Evolutionary conservation across 257 asterid species (phyloP).

Genomic region (Handroanthus guayacan): DNA sequence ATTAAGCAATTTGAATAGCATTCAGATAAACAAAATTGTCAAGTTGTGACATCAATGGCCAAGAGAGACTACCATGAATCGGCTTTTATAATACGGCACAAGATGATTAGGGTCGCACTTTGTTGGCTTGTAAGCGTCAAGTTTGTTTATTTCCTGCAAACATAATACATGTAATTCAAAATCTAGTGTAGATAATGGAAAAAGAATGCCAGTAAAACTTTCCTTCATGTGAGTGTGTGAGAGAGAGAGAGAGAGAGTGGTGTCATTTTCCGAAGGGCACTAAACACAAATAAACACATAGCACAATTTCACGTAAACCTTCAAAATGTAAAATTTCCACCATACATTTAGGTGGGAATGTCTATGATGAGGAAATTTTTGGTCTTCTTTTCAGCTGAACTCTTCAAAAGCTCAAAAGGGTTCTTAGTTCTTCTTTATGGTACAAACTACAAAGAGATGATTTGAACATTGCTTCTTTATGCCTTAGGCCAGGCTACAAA

Average conservation of each 20-base stretch:
- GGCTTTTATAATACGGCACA: conserved; percentile 27
- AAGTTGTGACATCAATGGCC: not conserved
- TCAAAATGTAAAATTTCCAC: too few species aligned
- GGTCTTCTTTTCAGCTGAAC: too few species aligned
- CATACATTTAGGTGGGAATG: too few species aligned
- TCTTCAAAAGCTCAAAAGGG: too few species aligned
- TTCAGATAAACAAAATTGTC: not conserved
- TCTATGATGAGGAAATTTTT: too few species aligned
- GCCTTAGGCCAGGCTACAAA: too few species aligned
- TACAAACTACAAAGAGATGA: too few species aligned
- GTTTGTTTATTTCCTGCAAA: conserved; percentile 52
- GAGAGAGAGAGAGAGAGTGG: too few species aligned
- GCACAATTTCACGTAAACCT: too few species aligned
- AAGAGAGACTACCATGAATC: conserved; percentile 39
- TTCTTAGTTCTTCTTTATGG: too few species aligned
- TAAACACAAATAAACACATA: not conserved
- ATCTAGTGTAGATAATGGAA: not conserved
- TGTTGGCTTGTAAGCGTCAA: conserved; percentile 59
- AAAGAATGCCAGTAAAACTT: not conserved
- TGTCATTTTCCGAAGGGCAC: not conserved
- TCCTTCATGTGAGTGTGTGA: too few species aligned
- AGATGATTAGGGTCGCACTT: conserved; percentile 42
- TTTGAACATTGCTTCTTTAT: too few species aligned
- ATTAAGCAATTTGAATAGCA: not conserved
- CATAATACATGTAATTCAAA: not conserved